These are phyloP conservation scores for Vaccinium macrocarpon DNA, from an alignment of 148 eudicot species.

Conservation along the genomic window DNA sequence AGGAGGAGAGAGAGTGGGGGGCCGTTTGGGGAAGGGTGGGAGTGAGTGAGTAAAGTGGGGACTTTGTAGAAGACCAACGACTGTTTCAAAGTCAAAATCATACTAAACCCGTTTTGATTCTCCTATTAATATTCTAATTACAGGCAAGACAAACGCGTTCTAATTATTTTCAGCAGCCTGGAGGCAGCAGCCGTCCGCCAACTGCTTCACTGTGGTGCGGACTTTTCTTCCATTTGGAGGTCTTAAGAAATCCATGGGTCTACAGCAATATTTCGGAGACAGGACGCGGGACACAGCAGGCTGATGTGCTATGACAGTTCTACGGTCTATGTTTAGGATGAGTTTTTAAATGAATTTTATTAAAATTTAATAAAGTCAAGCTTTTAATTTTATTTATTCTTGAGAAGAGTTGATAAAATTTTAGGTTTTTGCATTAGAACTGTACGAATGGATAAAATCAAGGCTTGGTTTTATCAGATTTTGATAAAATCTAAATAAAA, in stretches of 20 bases:
- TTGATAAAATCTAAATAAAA: too few species aligned
- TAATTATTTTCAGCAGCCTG: not conserved
- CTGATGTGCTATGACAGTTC: too few species aligned
- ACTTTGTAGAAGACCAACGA: not conserved
- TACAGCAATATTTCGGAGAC: not conserved
- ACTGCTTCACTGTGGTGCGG: not conserved
- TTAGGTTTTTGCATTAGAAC: too few species aligned
- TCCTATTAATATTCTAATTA: not conserved
- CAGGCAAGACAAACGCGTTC: not conserved
- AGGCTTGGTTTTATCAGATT: too few species aligned
- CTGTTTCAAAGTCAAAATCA: constrained; percentile 28
- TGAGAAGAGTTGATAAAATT: too few species aligned
- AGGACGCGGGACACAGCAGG: too few species aligned
- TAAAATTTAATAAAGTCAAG: too few species aligned
- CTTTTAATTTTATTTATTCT: too few species aligned
- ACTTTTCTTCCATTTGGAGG: not conserved
- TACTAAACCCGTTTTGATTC: not conserved
- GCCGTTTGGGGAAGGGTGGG: not conserved
- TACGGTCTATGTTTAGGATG: too few species aligned
- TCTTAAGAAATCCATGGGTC: not conserved
- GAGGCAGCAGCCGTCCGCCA: constrained; percentile 2
- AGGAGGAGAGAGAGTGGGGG: not conserved
- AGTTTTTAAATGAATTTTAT: too few species aligned
- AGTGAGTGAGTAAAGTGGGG: not conserved
- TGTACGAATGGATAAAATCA: too few species aligned